These are phyloP conservation scores for Filobasidium uniguttulatum DNA, from an alignment of 1,284 basidiomycete species.

Conservation along the genomic window DNA sequence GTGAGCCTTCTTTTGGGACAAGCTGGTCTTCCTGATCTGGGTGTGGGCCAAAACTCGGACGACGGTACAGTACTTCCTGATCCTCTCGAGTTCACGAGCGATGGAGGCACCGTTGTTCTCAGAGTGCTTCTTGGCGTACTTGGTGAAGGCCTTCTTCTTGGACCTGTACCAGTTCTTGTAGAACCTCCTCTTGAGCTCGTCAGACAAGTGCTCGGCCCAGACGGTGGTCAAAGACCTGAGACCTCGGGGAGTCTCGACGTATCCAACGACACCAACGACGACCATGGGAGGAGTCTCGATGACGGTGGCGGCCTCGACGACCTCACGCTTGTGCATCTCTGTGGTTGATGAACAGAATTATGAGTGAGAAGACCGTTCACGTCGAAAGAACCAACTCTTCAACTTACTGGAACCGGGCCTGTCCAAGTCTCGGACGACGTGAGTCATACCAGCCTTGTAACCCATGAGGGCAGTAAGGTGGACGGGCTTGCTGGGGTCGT, in stretches of 20 bases:
- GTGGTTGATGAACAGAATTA: slow-evolving; percentile 9
- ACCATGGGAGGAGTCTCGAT: slow-evolving; percentile 97
- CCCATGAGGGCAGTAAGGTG: slow-evolving; percentile 98
- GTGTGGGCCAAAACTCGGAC: slow-evolving; percentile 99
- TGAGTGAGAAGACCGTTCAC: background rate
- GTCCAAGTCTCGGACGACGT: slow-evolving; percentile 97
- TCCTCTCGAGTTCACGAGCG: slow-evolving; percentile 93
- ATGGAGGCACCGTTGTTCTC: slow-evolving; percentile 88
- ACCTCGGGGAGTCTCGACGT: slow-evolving; percentile 98
- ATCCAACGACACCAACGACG: slow-evolving; percentile 96
- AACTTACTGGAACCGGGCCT: slow-evolving; percentile 87
- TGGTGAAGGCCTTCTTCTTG: slow-evolving; percentile 99
- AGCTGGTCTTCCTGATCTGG: slow-evolving; percentile 94
- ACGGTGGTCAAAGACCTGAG: slow-evolving; percentile 67
- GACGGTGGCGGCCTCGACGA: slow-evolving; percentile 94
- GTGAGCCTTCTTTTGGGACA: slow-evolving; percentile 99
- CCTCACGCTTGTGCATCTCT: slow-evolving; percentile 99
- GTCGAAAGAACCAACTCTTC: background rate
- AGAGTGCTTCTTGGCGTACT: slow-evolving; percentile 94
- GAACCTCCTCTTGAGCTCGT: slow-evolving; percentile 95
- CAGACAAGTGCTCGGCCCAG: slow-evolving; percentile 52
- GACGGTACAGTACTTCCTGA: slow-evolving; percentile 99
- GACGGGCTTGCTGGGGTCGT: slow-evolving; percentile 98
- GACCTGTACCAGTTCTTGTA: slow-evolving; percentile 99
- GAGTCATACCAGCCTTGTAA: slow-evolving; percentile 99